Conservation (phyloP, 2,329 filamentous ascomycete species). For the Cladosporium colombiae region DNA sequence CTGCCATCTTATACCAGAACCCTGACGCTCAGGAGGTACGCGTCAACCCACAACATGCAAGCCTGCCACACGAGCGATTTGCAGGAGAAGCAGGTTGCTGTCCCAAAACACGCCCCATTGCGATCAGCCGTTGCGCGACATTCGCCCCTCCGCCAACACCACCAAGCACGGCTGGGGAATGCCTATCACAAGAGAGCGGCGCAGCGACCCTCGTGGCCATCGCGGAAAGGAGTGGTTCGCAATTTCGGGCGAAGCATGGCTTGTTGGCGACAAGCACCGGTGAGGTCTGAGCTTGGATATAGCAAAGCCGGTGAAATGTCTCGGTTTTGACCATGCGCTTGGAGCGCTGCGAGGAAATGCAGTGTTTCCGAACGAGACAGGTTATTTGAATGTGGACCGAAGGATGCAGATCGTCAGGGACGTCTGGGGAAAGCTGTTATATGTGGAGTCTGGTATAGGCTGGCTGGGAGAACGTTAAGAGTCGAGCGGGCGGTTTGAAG, state of each 20-base stretch:
- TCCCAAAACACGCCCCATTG: not conserved
- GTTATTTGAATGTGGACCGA: not conserved
- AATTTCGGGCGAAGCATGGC: conserved; percentile 1
- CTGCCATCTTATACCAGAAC: not conserved
- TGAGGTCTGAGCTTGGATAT: conserved; percentile 7
- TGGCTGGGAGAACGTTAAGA: not conserved
- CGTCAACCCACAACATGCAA: not conserved
- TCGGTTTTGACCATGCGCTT: not conserved
- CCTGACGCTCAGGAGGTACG: not conserved
- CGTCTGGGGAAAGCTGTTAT: not conserved
- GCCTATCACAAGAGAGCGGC: not conserved
- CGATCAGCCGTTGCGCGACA: conserved; percentile 10
- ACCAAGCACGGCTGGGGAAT: not conserved
- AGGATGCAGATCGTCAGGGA: conserved; percentile 13
- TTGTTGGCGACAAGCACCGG: conserved; percentile 5
- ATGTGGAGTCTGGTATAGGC: conserved; percentile 4
- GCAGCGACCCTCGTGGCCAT: not conserved
- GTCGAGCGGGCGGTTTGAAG: not conserved
- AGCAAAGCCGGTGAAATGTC: not conserved
- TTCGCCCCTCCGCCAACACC: not conserved
- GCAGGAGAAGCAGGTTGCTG: conserved; percentile 1
- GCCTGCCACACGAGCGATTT: not conserved
- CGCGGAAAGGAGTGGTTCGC: not conserved
- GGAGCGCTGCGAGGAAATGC: not conserved
- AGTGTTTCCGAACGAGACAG: conserved; percentile 6